Evolutionary conservation across 2,329 filamentous ascomycete species (phyloP).

Genomic region (Torrubiellomyces zombiae): DNA sequence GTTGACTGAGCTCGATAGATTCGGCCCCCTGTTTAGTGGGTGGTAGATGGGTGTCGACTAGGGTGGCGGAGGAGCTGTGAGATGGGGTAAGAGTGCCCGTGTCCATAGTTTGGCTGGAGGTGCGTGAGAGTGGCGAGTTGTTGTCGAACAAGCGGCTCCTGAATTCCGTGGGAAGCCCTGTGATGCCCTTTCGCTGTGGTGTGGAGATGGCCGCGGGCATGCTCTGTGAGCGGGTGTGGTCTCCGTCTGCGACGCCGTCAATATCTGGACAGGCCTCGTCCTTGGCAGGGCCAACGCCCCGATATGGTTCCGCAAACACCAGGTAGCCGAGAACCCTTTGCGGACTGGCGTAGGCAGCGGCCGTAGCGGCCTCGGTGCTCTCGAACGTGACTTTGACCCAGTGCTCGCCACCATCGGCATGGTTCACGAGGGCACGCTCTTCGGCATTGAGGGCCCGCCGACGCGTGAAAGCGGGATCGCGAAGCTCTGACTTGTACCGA

Average conservation of each 20-base stretch:
- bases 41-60: slow-evolving; percentile 17
- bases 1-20: slow-evolving; percentile 13
- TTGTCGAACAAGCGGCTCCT: slow-evolving; percentile 21
- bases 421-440: slow-evolving; percentile 65
- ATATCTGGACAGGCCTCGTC: slow-evolving; percentile 46
- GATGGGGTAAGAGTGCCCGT: slow-evolving; percentile 32
- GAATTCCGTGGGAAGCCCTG: slow-evolving; percentile 18
- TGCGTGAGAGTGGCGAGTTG: slow-evolving; percentile 27
- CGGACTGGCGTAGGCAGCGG: slow-evolving; percentile 52
- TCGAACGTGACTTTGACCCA: slow-evolving; percentile 86
- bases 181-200: slow-evolving; percentile 11
- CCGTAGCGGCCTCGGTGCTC: slow-evolving; percentile 52
- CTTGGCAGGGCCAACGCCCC: slow-evolving; percentile 43
- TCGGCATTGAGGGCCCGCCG: slow-evolving; percentile 48
- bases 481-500: slow-evolving; percentile 57
- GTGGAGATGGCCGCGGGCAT: slow-evolving; percentile 15
- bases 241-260: slow-evolving; percentile 18
- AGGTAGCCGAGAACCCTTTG: slow-evolving; percentile 54
- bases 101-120: slow-evolving; percentile 40
- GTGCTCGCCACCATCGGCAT: slow-evolving; percentile 67
- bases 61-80: slow-evolving; percentile 27
- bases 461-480: slow-evolving; percentile 54
- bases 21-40: slow-evolving; percentile 9
- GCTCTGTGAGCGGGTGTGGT: slow-evolving; percentile 17
- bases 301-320: slow-evolving; percentile 55